Conservation (phyloP, 495 filamentous ascomycete species). For the Lasiosphaeria miniovina region DNA sequence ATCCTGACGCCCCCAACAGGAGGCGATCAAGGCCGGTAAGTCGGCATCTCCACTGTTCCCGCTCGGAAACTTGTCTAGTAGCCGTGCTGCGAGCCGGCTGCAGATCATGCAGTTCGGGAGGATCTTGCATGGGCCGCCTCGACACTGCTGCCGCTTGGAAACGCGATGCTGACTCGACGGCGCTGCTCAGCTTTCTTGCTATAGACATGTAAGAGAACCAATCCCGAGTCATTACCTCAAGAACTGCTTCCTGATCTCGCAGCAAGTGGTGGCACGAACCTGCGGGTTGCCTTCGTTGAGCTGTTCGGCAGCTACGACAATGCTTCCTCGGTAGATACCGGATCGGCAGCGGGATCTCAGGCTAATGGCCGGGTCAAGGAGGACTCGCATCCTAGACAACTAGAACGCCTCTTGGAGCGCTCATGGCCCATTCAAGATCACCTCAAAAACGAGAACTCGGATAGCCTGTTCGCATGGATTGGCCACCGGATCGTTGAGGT, state of each 20-base stretch:
- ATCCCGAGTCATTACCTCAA: not conserved
- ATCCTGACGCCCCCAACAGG: conserved; percentile 55
- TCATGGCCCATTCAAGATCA: conserved; percentile 78
- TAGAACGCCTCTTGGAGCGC: conserved; percentile 57
- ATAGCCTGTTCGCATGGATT: conserved; percentile 77
- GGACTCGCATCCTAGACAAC: not conserved
- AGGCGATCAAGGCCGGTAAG: conserved; percentile 58
- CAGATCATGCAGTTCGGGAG: not conserved
- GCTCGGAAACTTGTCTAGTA: not conserved
- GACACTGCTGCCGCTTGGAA: not conserved
- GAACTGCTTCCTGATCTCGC: conserved; percentile 2
- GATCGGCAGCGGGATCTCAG: not conserved
- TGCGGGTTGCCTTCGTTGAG: conserved; percentile 76
- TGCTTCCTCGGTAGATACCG: not conserved
- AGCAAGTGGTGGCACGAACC: conserved; percentile 67
- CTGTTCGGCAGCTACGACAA: conserved; percentile 48
- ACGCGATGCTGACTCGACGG: conserved; percentile 12
- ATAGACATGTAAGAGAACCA: conserved; percentile 62
- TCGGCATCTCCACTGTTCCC: conserved; percentile 12
- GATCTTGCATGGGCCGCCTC: not conserved
- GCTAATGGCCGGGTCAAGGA: not conserved
- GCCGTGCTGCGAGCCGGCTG: not conserved
- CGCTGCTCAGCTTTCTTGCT: conserved; percentile 56
- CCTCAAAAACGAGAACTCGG: conserved; percentile 72
- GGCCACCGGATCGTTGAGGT: conserved; percentile 72